Evolutionary conservation across 257 asterid genomes (phyloP).

Genomic region (Lithospermum erythrorhizon): DNA sequence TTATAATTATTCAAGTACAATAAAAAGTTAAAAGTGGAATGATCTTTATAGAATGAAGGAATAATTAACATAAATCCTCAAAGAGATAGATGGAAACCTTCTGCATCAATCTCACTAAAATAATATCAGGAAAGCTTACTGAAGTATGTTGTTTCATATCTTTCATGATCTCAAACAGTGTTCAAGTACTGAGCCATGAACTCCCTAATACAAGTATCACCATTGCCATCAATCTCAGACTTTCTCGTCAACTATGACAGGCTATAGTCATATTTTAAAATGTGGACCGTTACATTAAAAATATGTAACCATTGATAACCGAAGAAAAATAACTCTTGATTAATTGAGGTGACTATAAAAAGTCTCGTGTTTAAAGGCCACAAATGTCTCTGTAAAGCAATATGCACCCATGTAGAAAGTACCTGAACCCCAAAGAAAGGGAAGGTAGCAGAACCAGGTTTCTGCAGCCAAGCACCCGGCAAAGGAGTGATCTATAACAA

Average conservation of each 20-base stretch:
- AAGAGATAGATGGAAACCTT: slow-evolving; percentile 44
- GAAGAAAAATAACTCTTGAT: no score
- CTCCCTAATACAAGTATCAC: slow-evolving; percentile 74
- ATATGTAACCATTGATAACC: no score
- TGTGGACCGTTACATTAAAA: neutral
- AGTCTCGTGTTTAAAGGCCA: neutral
- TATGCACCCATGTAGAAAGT: slow-evolving; percentile 10
- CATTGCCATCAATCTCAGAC: slow-evolving; percentile 90
- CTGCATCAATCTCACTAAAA: slow-evolving; percentile 97
- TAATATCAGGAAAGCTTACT: slow-evolving; percentile 99
- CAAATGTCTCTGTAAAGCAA: neutral
- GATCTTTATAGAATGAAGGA: no score
- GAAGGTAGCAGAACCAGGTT: slow-evolving; percentile 98
- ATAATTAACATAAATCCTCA: slow-evolving; percentile 6
- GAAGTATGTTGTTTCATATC: slow-evolving; percentile 96
- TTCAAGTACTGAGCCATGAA: slow-evolving; percentile 98
- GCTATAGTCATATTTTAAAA: slow-evolving; percentile 40
- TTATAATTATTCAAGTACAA: no score
- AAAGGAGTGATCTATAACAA: slow-evolving; percentile 84
- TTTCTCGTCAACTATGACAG: slow-evolving; percentile 93
- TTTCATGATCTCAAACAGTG: slow-evolving; percentile 88
- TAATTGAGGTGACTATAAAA: no score
- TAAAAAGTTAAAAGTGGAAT: no score
- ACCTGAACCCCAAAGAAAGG: slow-evolving; percentile 99
- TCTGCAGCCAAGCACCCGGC: slow-evolving; percentile 99